These are phyloP conservation scores for Vigna radiata DNA, from an alignment of 306 rosid genomes.

Conservation along the genomic window DNA sequence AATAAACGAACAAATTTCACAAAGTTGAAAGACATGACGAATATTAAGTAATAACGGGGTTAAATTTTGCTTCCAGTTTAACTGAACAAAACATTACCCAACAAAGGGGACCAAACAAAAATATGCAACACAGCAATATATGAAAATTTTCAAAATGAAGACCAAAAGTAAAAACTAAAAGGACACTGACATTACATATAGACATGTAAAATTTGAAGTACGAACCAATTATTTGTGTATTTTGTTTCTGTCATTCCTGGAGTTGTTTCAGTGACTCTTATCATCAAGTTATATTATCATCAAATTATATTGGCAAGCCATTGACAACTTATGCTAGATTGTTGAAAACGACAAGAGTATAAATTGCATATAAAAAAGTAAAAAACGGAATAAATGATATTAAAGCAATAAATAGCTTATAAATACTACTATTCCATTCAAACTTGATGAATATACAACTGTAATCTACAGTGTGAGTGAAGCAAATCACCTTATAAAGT, in stretches of 20 bases:
- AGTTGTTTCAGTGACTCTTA: conserved; percentile 6
- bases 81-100: conserved; percentile 20
- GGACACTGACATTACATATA: background rate
- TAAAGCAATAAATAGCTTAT: background rate
- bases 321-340: background rate
- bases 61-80: background rate
- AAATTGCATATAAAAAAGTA: too few species aligned
- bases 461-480: conserved; percentile 19
- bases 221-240: conserved; percentile 1
- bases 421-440: conserved; percentile 5
- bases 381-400: conserved; percentile 14
- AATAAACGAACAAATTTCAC: conserved; percentile 29
- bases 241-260: background rate
- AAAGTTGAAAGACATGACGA: conserved; percentile 27
- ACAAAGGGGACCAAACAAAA: background rate
- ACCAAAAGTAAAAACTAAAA: background rate
- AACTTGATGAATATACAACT: conserved; percentile 8
- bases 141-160: background rate
- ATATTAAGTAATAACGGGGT: conserved; percentile 6
- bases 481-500: conserved; percentile 70
- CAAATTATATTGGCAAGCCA: background rate
- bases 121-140: background rate
- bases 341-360: too few species aligned
- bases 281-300: background rate
- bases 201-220: background rate